These are phyloP conservation scores for Rhynchosporium graminicola DNA, from an alignment of 2,329 filamentous ascomycete genomes.

Conservation along the genomic window DNA sequence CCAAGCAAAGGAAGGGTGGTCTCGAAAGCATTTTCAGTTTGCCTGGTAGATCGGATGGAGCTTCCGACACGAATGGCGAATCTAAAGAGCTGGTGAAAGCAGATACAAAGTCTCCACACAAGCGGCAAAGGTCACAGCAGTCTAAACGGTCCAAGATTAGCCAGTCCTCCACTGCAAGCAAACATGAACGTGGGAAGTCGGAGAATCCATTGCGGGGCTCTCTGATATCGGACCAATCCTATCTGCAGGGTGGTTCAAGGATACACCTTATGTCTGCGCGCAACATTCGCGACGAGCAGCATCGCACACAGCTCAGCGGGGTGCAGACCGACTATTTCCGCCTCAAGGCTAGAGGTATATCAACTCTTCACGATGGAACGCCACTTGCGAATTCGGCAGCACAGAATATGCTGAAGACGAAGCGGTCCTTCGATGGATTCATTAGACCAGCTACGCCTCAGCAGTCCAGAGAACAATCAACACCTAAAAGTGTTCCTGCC, in stretches of 20 bases:
- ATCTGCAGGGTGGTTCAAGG: constrained; percentile 37
- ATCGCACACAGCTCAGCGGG: constrained; percentile 35
- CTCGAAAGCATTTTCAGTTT: constrained; percentile 36
- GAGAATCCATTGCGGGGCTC: constrained; percentile 36
- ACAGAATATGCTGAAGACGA: constrained; percentile 30
- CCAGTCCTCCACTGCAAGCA: constrained; percentile 26
- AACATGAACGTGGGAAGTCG: constrained; percentile 31
- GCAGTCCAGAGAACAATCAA: constrained; percentile 11
- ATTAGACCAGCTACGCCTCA: constrained; percentile 29
- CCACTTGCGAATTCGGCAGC: constrained; percentile 38
- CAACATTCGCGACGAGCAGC: constrained; percentile 28
- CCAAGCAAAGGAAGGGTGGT: constrained; percentile 28
- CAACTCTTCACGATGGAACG: constrained; percentile 37
- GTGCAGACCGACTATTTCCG: constrained; percentile 42
- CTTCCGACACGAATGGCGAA: constrained; percentile 29
- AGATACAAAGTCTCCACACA: constrained; percentile 20
- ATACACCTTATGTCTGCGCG: constrained; percentile 37
- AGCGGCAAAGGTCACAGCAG: constrained; percentile 30
- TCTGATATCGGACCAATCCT: constrained; percentile 38
- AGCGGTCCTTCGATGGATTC: constrained; percentile 35
- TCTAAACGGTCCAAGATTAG: constrained; percentile 24
- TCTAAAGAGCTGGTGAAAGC: constrained; percentile 29
- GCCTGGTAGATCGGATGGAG: constrained; percentile 34
- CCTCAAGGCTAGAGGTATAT: constrained; percentile 41
- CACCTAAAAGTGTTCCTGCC: constrained; percentile 33